Conservation (phyloP, 1,284 basidiomycete species). For the Ustilago nuda region DNA sequence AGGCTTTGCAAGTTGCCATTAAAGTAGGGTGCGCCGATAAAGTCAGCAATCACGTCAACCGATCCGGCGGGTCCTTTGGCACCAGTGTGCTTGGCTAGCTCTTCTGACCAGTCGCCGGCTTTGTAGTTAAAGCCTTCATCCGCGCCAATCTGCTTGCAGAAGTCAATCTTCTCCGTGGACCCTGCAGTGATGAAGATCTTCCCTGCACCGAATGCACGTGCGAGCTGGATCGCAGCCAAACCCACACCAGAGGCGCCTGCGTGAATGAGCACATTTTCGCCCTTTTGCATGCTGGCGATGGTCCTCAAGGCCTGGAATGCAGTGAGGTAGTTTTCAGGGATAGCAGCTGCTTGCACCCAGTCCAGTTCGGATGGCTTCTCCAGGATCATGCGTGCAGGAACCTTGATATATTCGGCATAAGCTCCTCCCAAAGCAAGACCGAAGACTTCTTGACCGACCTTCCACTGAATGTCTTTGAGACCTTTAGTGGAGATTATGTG, state of each 20-base stretch:
- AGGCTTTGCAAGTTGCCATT: constrained; percentile 82
- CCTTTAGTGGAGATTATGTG: constrained; percentile 71
- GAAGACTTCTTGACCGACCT: constrained; percentile 84
- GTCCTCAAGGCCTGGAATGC: constrained; percentile 63
- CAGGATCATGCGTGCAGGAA: constrained; percentile 78
- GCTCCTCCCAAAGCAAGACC: constrained; percentile 81
- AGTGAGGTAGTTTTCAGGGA: constrained; percentile 66
- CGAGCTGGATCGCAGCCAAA: constrained; percentile 88
- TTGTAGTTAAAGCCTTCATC: constrained; percentile 86
- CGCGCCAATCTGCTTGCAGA: constrained; percentile 76
- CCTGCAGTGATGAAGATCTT: constrained; percentile 78
- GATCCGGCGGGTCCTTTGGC: constrained; percentile 66
- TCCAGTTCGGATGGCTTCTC: constrained; percentile 81
- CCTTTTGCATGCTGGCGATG: constrained; percentile 71
- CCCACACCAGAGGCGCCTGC: constrained; percentile 81
- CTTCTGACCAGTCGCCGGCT: constrained; percentile 80
- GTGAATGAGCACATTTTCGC: constrained; percentile 85
- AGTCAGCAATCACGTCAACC: constrained; percentile 87
- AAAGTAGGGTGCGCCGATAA: constrained; percentile 86
- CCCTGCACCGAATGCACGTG: constrained; percentile 77
- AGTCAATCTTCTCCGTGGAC: constrained; percentile 83
- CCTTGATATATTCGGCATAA: constrained; percentile 87
- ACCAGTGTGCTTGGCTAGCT: constrained; percentile 70
- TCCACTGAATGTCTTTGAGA: constrained; percentile 65
- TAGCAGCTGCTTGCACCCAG: constrained; percentile 77